Base-by-base conservation (phyloP, 2,329 filamentous ascomycete species). In the Curvularia hawaiiensis region DNA sequence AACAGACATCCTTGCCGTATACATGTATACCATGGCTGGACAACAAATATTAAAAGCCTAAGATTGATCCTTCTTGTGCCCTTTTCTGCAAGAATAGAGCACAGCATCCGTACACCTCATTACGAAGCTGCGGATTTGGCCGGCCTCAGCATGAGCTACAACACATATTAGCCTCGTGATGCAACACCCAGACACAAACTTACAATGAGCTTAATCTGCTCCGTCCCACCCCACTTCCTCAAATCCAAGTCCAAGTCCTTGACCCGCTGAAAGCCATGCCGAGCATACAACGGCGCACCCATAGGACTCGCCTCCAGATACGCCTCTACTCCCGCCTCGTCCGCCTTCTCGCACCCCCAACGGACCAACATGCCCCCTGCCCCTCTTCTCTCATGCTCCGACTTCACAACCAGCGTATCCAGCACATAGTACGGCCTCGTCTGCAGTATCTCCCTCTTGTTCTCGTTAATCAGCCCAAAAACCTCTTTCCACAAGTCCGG, bases 251-350 rank as follows among this genome's bases (percentile, higher is more conserved):
- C 56, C 18, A 74, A 56, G 18, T 63, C 58, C 50, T 60, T 68
- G 1, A 71, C 63, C n/a, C 48, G 38, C 52, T 66, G 59, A 44
- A 75, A 77, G 0, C 72, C 73, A 63, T 63, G 67, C 28, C 66
- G 60, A 48, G 65, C 64, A 64, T 77, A 77, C 59, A 77, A 59
- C 3, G 69, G 69, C 49, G 60, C 64, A 3, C 72, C 74, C 66
- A 75, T 72, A 3, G 58, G 60, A 52, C 66, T 74, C 14, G 73
- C 70, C 53, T 75, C 73, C 18, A 77, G 46, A 63, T 72, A 77
- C 0, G 61, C 59, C 33, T 73, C 69, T 10, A 75, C 62, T 3
- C 69, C 69, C 9, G 49, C 61, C 52, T 71, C 64, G 50, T 77
- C 73, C 18, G 73, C 74, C 39, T 59, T 67, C 22, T 68, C 68